These are phyloP conservation scores for Auxenochlorella protothecoides DNA, from an alignment of 139 green algal species.

Conservation along the genomic window DNA sequence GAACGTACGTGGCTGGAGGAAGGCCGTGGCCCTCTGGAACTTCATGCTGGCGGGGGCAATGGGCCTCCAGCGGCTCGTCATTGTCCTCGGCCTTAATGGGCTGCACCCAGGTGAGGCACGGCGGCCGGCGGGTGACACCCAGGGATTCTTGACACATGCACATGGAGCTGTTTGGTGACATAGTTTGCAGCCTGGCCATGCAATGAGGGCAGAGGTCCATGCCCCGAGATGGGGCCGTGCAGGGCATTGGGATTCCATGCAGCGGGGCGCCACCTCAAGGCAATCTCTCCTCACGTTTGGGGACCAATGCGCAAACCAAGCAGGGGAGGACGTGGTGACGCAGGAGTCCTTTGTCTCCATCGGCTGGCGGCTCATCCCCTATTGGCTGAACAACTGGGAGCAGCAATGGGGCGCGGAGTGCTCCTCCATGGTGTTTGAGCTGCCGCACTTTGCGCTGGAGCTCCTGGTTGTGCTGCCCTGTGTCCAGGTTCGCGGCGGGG, in stretches of 20 bases:
- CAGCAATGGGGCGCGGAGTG: constrained; percentile 47
- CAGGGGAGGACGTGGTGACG: constrained; percentile 70
- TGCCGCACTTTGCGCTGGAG: constrained; percentile 80
- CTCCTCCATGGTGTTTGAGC: constrained; percentile 61
- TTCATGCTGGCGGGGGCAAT: constrained; percentile 52
- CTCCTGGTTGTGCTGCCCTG: constrained; percentile 74
- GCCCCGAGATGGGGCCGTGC: too few species aligned
- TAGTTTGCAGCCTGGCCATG: too few species aligned
- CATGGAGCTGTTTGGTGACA: background rate
- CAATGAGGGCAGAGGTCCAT: too few species aligned
- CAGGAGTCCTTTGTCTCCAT: constrained; percentile 69
- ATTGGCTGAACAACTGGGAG: constrained; percentile 85
- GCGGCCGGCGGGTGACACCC: background rate
- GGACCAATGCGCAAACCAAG: background rate
- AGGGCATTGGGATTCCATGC: too few species aligned
- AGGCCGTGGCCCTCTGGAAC: constrained; percentile 59
- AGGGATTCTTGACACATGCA: background rate
- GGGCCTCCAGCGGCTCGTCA: constrained; percentile 45
- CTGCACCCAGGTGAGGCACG: constrained; percentile 51
- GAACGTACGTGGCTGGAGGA: constrained; percentile 54
- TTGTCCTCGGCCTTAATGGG: constrained; percentile 47
- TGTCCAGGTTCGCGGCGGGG: constrained; percentile 37
- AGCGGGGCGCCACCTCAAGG: too few species aligned
- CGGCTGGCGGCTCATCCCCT: constrained; percentile 74
- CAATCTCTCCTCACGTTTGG: too few species aligned